phyloP scores from a whole-genome alignment of 2,329 filamentous ascomycete species.

The Aspergillus sergii region DNA sequence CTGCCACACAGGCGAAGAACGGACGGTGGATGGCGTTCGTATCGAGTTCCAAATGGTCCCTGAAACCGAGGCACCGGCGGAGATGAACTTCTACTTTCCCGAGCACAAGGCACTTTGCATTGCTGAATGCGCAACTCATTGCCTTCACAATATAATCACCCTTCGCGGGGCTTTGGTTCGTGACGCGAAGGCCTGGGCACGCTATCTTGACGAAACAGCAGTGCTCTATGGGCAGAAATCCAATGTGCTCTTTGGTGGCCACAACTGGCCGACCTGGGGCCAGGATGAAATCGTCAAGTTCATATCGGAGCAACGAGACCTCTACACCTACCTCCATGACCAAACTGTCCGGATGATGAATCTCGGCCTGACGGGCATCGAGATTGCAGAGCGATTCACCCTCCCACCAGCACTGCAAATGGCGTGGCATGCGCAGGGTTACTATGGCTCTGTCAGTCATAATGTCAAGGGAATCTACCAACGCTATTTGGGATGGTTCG shows the following conservation, averaged over 20 bases:
- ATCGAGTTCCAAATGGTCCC: conserved; percentile 48
- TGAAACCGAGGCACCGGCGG: conserved; percentile 46
- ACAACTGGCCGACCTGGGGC: conserved; percentile 50
- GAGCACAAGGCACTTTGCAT: conserved; percentile 40
- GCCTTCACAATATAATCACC: conserved; percentile 47
- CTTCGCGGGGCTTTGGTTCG: conserved; percentile 46
- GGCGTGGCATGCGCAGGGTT: conserved; percentile 37
- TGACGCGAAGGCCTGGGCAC: conserved; percentile 45
- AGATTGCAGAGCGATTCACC: conserved; percentile 44
- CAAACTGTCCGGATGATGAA: conserved; percentile 46
- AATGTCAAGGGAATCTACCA: conserved; percentile 47
- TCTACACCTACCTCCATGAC: conserved; percentile 46
- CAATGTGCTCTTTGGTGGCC: conserved; percentile 42
- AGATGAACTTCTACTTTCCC: conserved; percentile 48
- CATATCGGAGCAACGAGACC: conserved; percentile 41
- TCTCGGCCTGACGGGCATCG: conserved; percentile 37
- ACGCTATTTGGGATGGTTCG: conserved; percentile 37
- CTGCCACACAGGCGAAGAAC: conserved; percentile 33
- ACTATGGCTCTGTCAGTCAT: conserved; percentile 42
- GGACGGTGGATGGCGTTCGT: conserved; percentile 37
- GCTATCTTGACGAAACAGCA: conserved; percentile 44
- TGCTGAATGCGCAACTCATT: conserved; percentile 44
- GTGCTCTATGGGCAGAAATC: conserved; percentile 35
- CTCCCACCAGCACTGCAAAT: conserved; percentile 37
- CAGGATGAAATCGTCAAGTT: conserved; percentile 23